Evolutionary conservation across 805 yeast genomes (phyloP), one percentile per base, ranked within the genome.

Genomic region (Isabelozyma pseudorhagii): DNA sequence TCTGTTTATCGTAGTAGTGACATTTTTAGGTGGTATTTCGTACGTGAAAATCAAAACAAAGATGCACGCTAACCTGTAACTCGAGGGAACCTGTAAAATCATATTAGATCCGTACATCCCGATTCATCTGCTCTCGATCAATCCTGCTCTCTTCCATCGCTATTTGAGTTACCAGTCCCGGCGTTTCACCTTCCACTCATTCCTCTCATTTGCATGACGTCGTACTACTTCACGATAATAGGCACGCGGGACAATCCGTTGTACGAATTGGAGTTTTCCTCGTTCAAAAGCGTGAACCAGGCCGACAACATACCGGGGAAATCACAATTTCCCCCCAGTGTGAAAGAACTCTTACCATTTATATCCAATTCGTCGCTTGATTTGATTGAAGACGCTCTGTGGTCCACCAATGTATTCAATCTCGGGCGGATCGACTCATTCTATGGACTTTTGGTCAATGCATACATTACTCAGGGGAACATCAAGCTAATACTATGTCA

Each of bases 311-410:
- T 63, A 3, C 72, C 74, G 0, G 96, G 96, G 0, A 69, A 68
- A 38, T 73, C 85, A 8, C 74, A 75, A 61, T 86, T 91, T 56
- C 78, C 92, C 1, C 72, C 80, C 8, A 88, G 84, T 45, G 80
- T 89, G 64, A 79, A 79, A 57, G 97, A 93, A 60, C 69, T 93
- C 38, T 84, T 87, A 56, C 97, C 97, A 18, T 93, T 91, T 60
- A 84, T 94, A 28, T 79, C 92, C 36, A 96, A 94, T 62, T 81
- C 97, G 0, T 83, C 98, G 2, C 68, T 94, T 38, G 99, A 94
- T 65, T 77, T 94, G n/a, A 83, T 94, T 0, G 97, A 94, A 54
- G 97, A 92, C 58, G 68, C 83, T 2, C 97, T 91, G 62, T 91
- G 96, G 93, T 79, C 81, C 44, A 75, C 81, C 8, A 81, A 76